Percentiles rank a stretch among this genome's conserved stretches.
phyloP scores from a whole-genome alignment of 768 basidiomycete species.

The Sarcomyxa edulis region DNA sequence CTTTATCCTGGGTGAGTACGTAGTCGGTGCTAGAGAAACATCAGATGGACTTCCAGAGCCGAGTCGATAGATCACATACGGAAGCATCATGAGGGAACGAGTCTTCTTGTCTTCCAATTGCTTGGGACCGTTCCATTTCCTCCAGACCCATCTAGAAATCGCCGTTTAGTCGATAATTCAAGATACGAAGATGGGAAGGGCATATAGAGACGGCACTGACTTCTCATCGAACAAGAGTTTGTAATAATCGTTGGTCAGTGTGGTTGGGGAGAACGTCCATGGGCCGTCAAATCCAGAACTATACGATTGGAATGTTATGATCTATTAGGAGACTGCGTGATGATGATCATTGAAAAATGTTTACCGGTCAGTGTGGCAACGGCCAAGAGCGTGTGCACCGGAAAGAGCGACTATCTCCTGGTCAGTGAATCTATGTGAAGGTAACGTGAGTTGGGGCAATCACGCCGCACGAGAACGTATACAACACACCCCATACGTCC shows the following conservation, averaged over 20 bases:
- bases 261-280: slow-evolving; percentile 94
- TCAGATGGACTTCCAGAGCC: too few species aligned
- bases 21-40: slow-evolving; percentile 80
- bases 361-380: slow-evolving; percentile 82
- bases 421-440: slow-evolving; percentile 67
- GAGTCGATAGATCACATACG: slow-evolving; percentile 46
- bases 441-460: neutral
- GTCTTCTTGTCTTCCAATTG: slow-evolving; percentile 93
- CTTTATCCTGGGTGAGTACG: slow-evolving; percentile 83
- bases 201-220: too few species aligned
- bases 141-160: slow-evolving; percentile 73
- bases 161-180: too few species aligned
- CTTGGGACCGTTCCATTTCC: slow-evolving; percentile 91
- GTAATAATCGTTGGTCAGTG: slow-evolving; percentile 83
- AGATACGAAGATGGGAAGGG: too few species aligned
- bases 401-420: slow-evolving; percentile 95
- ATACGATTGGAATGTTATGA: neutral
- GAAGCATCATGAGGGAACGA: slow-evolving; percentile 89
- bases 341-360: slow-evolving; percentile 8
- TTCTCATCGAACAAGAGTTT: slow-evolving; percentile 84
- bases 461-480: neutral
- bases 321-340: neutral
- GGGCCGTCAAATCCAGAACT: slow-evolving; percentile 83
- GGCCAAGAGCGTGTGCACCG: slow-evolving; percentile 93
- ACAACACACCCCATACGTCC: slow-evolving; percentile 73